Evolutionary conservation across 1,139 yeast genomes (phyloP).

Genomic region (Debaryomycetaceae sp.): DNA sequence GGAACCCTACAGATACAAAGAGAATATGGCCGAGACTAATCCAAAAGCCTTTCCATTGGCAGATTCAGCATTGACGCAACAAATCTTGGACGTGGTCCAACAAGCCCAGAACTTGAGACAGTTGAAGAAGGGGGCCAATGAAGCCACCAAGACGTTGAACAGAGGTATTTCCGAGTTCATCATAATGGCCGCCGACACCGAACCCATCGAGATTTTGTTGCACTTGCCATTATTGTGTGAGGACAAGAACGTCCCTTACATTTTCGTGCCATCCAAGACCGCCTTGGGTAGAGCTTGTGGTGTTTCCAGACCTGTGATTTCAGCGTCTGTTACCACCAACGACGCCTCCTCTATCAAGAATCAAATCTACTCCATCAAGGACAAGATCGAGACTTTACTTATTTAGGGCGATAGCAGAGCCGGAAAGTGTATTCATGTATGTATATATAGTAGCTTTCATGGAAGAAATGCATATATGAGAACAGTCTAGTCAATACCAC

Average conservation of each 20-base stretch:
- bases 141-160: constrained; percentile 98
- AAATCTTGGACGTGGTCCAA: constrained; percentile 95
- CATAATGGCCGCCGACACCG: constrained; percentile 99
- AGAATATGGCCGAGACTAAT: constrained; percentile 68
- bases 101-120: constrained; percentile 98
- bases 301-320: constrained; percentile 98
- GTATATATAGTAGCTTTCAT: background rate
- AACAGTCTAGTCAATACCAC: too few relatives aligned
- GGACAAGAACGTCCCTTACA: constrained; percentile 99
- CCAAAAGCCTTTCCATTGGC: constrained; percentile 99
- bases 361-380: constrained; percentile 97
- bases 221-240: constrained; percentile 97
- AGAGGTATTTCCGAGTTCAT: constrained; percentile 99
- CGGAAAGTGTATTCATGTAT: background rate
- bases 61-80: constrained; percentile 91
- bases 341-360: constrained; percentile 97
- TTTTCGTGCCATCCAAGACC: constrained; percentile 96
- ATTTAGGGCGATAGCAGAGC: constrained; percentile 45
- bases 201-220: constrained; percentile 96
- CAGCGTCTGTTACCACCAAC: constrained; percentile 97
- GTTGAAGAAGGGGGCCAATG: constrained; percentile 99
- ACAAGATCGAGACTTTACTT: constrained; percentile 96
- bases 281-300: constrained; percentile 99
- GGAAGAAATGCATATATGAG: background rate
- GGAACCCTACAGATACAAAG: constrained; percentile 52